Conservation (phyloP, 2,329 filamentous ascomycete species). For the Fusarium continuum region DNA sequence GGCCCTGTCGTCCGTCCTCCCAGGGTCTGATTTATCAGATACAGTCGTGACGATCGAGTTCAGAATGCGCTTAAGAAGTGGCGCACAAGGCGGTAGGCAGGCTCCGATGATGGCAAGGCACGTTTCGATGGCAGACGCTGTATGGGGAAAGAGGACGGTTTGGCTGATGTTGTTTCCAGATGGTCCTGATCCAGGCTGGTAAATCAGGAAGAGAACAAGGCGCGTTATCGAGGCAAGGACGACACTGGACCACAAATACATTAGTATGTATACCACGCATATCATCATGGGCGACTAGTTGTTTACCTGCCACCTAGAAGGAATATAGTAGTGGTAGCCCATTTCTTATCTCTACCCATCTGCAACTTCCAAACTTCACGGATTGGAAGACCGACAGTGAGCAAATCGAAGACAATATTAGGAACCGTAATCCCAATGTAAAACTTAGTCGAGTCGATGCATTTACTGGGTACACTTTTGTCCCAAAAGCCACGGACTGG, state of each 20-base stretch:
- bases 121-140: conserved; percentile 35
- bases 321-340: conserved; percentile 11
- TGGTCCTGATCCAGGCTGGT: not conserved
- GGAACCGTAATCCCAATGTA: conserved; percentile 9
- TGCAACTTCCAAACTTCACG: conserved; percentile 11
- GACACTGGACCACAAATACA: not conserved
- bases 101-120: conserved; percentile 14
- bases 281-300: not conserved
- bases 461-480: not conserved
- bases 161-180: conserved; percentile 6
- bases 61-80: conserved; percentile 25
- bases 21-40: not conserved
- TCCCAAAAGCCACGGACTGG: conserved; percentile 8
- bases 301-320: conserved; percentile 9
- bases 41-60: not conserved
- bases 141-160: conserved; percentile 4
- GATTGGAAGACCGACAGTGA: conserved; percentile 1
- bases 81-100: conserved; percentile 11
- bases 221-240: conserved; percentile 11
- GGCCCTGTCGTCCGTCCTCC: not conserved
- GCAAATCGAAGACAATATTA: conserved; percentile 10
- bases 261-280: not conserved
- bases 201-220: conserved; percentile 7
- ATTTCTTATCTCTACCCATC: conserved; percentile 12
- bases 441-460: conserved; percentile 7